A percentile compares a stretch with the other conserved stretches of the same genome.
These are phyloP conservation scores for Eryngium alpinum DNA, from an alignment of 140 eudicot species.

Conservation along the genomic window DNA sequence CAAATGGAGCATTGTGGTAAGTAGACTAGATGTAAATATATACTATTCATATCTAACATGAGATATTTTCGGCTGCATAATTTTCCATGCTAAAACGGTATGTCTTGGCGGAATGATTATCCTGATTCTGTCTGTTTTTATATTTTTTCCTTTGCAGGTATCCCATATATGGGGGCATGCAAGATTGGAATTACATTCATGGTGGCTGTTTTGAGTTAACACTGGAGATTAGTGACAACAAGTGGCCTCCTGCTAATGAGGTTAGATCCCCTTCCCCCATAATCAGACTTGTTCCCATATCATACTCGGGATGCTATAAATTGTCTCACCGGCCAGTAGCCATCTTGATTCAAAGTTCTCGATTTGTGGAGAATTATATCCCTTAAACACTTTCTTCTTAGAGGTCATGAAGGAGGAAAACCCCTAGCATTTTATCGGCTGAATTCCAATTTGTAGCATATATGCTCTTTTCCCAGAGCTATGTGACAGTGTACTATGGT, in stretches of 20 bases:
- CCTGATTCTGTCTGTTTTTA: not conserved
- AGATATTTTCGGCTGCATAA: conserved; percentile 2
- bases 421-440: not conserved
- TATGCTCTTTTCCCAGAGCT: not conserved
- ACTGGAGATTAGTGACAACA: conserved; percentile 82
- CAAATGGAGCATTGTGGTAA: conserved; percentile 87
- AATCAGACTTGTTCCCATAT: not conserved
- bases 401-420: too few species aligned
- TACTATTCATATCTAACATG: not conserved
- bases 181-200: conserved; percentile 87
- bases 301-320: not conserved
- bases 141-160: conserved; percentile 51
- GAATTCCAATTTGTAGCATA: not conserved
- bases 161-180: conserved; percentile 99
- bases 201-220: conserved; percentile 85
- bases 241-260: conserved; percentile 95
- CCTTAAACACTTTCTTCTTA: too few species aligned
- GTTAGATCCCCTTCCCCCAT: conserved; percentile 27
- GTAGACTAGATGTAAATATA: conserved; percentile 5
- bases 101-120: not conserved
- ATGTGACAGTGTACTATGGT: not conserved
- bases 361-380: too few species aligned
- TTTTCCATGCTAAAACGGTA: not conserved
- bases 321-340: not conserved
- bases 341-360: not conserved